Evolutionary conservation across 2,329 filamentous ascomycete genomes (phyloP).

Genomic region (Aspergillus hortae): DNA sequence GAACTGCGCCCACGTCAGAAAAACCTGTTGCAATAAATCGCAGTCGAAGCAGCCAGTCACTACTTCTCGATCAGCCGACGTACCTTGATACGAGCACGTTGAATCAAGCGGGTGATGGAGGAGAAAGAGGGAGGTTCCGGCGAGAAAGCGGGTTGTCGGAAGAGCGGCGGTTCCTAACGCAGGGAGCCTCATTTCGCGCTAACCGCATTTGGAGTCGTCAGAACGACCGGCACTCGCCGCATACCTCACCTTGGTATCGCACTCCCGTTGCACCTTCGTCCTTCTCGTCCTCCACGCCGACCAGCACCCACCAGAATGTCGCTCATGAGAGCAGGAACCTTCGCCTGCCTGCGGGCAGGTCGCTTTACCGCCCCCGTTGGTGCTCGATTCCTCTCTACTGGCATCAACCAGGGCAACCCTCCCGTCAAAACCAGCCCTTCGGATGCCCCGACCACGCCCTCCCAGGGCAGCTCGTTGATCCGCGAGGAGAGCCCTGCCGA

Average conservation of each 20-base stretch:
- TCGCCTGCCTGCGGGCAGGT: slow-evolving; percentile 31
- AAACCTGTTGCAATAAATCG: not conserved
- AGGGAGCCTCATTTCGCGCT: slow-evolving; percentile 28
- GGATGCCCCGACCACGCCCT: slow-evolving; percentile 41
- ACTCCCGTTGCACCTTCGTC: slow-evolving; percentile 28
- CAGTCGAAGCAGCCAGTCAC: not conserved
- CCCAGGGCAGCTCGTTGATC: slow-evolving; percentile 45
- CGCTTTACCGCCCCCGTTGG: slow-evolving; percentile 30
- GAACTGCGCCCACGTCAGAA: slow-evolving; percentile 25
- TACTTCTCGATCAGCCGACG: slow-evolving; percentile 7
- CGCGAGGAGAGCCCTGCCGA: slow-evolving; percentile 49
- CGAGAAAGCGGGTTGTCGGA: slow-evolving; percentile 36
- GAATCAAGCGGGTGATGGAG: slow-evolving; percentile 30
- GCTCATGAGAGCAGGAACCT: slow-evolving; percentile 56
- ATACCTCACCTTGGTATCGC: slow-evolving; percentile 28
- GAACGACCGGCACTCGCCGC: slow-evolving; percentile 29
- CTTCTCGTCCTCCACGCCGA: slow-evolving; percentile 14
- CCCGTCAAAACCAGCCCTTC: slow-evolving; percentile 50
- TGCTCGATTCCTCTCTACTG: slow-evolving; percentile 38
- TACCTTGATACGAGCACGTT: slow-evolving; percentile 34
- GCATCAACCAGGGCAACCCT: slow-evolving; percentile 46
- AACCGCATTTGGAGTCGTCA: slow-evolving; percentile 32
- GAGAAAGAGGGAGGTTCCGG: slow-evolving; percentile 32
- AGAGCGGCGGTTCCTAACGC: slow-evolving; percentile 22
- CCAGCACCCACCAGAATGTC: slow-evolving; percentile 53